These are phyloP conservation scores for Cyclospora cayetanensis DNA, from an alignment of 169 alveolate species.

Conservation along the genomic window DNA sequence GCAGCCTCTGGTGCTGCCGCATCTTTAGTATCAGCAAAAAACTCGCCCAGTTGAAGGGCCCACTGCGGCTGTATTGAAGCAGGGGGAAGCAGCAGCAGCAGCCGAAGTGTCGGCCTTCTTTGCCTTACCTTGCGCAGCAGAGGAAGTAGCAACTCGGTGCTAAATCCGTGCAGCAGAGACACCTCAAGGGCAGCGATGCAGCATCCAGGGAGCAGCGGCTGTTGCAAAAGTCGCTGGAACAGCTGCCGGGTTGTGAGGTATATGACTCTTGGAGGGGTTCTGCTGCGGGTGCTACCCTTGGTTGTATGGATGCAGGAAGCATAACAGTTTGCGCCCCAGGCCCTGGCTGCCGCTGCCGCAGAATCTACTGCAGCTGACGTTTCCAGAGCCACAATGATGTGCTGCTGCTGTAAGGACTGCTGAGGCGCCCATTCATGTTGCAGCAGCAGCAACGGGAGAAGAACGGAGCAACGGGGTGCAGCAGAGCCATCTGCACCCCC, in stretches of 20 bases:
- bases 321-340: conserved; percentile 12
- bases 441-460: conserved; percentile 28
- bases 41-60: conserved; percentile 36
- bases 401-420: not conserved
- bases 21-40: conserved; percentile 4
- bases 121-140: conserved; percentile 27
- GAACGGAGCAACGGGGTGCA: conserved; percentile 48
- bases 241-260: conserved; percentile 34
- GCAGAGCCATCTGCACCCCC: conserved; percentile 45
- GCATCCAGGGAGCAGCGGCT: conserved; percentile 29
- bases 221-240: conserved; percentile 27
- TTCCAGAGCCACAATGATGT: conserved; percentile 38
- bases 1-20: not conserved
- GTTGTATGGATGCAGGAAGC: not conserved
- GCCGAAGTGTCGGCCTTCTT: conserved; percentile 19
- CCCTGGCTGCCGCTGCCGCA: conserved; percentile 45
- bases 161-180: conserved; percentile 32
- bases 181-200: conserved; percentile 24
- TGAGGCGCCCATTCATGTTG: conserved; percentile 57
- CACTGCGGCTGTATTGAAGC: conserved; percentile 17
- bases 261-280: conserved; percentile 9
- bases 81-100: conserved; percentile 23
- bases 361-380: conserved; percentile 21
- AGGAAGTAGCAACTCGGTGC: conserved; percentile 53
- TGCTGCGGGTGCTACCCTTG: not conserved